Conservation (phyloP, 2,329 filamentous ascomycete genomes). For the Claviceps capensis region DNA sequence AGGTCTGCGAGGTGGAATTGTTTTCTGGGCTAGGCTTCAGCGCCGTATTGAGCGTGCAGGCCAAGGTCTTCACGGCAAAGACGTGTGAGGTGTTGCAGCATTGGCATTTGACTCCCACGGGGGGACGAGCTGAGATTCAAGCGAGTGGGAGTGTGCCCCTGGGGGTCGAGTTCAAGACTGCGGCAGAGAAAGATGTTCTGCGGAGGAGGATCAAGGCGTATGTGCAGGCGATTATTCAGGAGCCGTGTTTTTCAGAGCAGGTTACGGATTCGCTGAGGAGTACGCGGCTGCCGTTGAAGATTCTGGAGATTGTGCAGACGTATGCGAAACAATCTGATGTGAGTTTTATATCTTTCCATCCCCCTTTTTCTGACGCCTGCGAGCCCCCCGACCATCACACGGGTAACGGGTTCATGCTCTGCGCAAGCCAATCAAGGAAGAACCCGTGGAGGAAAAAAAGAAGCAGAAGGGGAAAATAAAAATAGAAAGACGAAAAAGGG, state of each 20-base stretch:
- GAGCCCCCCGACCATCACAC: background rate
- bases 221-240: conserved; percentile 31
- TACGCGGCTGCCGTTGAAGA: conserved; percentile 30
- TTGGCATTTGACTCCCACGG: conserved; percentile 30
- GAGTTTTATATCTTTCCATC: conserved; percentile 9
- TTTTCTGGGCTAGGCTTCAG: conserved; percentile 32
- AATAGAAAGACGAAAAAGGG: background rate
- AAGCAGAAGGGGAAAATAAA: too few relatives aligned
- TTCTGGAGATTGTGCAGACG: conserved; percentile 33
- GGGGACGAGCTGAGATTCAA: conserved; percentile 26
- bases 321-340: conserved; percentile 33
- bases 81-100: conserved; percentile 34
- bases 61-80: conserved; percentile 38
- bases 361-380: background rate
- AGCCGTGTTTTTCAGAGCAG: conserved; percentile 34
- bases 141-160: conserved; percentile 33
- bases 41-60: conserved; percentile 31
- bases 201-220: conserved; percentile 34
- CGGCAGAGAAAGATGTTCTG: conserved; percentile 29
- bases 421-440: background rate
- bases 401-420: too few relatives aligned
- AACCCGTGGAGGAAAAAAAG: background rate
- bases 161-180: conserved; percentile 31
- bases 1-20: conserved; percentile 31
- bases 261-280: conserved; percentile 33